These are phyloP conservation scores for Platismatia glauca DNA, from an alignment of 495 filamentous ascomycete genomes.

Conservation along the genomic window DNA sequence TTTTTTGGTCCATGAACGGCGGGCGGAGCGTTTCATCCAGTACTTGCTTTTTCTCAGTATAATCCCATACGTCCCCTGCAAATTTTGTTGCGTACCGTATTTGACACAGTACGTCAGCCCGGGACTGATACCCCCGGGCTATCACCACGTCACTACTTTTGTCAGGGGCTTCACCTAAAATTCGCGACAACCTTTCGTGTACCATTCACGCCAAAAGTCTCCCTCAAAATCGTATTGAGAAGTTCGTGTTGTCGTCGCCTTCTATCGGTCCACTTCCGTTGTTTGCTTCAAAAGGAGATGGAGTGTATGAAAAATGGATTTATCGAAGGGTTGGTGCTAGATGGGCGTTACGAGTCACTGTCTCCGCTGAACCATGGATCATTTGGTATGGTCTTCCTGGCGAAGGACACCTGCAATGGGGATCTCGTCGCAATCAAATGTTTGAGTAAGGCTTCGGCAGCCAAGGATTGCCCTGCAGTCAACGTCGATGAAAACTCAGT, in stretches of 20 bases:
- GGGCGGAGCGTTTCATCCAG: slow-evolving; percentile 26
- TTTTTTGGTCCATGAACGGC: slow-evolving; percentile 28
- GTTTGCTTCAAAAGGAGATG: slow-evolving; percentile 41
- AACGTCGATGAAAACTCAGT: slow-evolving; percentile 75
- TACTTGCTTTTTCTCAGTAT: slow-evolving; percentile 26
- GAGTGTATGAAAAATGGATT: slow-evolving; percentile 73
- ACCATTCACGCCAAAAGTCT: slow-evolving; percentile 29
- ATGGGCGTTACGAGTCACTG: slow-evolving; percentile 80
- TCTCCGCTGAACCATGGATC: slow-evolving; percentile 97
- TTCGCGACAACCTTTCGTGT: slow-evolving; percentile 25
- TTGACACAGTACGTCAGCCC: slow-evolving; percentile 13
- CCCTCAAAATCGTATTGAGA: neutral
- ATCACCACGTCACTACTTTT: slow-evolving; percentile 4
- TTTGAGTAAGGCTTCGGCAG: slow-evolving; percentile 62
- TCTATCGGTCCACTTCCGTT: neutral
- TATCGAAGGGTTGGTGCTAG: slow-evolving; percentile 60
- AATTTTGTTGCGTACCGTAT: slow-evolving; percentile 9
- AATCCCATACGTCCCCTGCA: slow-evolving; percentile 6
- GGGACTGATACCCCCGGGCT: slow-evolving; percentile 17
- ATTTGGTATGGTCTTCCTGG: slow-evolving; percentile 95
- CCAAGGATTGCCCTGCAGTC: slow-evolving; percentile 41
- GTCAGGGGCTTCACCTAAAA: slow-evolving; percentile 11
- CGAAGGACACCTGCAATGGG: slow-evolving; percentile 63
- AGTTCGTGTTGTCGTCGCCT: neutral
- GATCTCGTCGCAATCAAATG: slow-evolving; percentile 90